phyloP scores from a whole-genome alignment of 2,329 filamentous ascomycete species.

The Fusarium napiforme region DNA sequence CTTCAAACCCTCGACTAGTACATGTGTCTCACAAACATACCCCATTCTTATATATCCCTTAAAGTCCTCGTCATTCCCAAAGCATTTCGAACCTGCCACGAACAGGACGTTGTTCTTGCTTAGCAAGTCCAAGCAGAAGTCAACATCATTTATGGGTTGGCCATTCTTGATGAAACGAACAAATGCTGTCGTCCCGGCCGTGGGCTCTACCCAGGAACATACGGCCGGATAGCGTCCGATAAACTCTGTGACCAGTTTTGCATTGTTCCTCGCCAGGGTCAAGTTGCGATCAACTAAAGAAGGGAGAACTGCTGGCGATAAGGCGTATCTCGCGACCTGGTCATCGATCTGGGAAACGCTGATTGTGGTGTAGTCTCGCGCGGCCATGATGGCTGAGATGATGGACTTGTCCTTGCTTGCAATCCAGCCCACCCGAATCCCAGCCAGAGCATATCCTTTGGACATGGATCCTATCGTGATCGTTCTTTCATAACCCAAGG shows the following conservation, averaged over 20 bases:
- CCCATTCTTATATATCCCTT: slow-evolving; percentile 81
- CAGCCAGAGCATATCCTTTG: slow-evolving; percentile 85
- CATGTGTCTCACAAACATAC: slow-evolving; percentile 76
- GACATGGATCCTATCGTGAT: slow-evolving; percentile 84
- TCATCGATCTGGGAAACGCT: slow-evolving; percentile 87
- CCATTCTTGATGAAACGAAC: slow-evolving; percentile 72
- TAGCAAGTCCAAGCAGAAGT: slow-evolving; percentile 75
- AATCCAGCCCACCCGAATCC: slow-evolving; percentile 86
- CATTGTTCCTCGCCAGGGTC: slow-evolving; percentile 73
- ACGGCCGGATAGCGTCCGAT: slow-evolving; percentile 71
- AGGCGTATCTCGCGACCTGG: slow-evolving; percentile 78
- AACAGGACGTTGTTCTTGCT: slow-evolving; percentile 78
- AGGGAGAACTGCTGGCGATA: slow-evolving; percentile 61
- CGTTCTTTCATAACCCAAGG: slow-evolving; percentile 76
- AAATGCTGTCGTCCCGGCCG: slow-evolving; percentile 83
- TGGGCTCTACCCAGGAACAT: slow-evolving; percentile 78
- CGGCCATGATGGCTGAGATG: slow-evolving; percentile 70
- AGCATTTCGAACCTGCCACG: slow-evolving; percentile 77
- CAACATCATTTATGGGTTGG: slow-evolving; percentile 75
- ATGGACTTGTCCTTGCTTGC: slow-evolving; percentile 72
- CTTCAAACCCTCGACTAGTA: slow-evolving; percentile 74
- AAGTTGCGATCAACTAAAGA: slow-evolving; percentile 64
- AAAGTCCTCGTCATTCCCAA: slow-evolving; percentile 74
- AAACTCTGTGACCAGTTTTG: slow-evolving; percentile 73
- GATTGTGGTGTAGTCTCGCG: slow-evolving; percentile 86